Evolutionary conservation across 2,329 filamentous ascomycete species (phyloP), one percentile per base, ranked within the genome.

Genomic region (Domatiomyces catenatus): DNA sequence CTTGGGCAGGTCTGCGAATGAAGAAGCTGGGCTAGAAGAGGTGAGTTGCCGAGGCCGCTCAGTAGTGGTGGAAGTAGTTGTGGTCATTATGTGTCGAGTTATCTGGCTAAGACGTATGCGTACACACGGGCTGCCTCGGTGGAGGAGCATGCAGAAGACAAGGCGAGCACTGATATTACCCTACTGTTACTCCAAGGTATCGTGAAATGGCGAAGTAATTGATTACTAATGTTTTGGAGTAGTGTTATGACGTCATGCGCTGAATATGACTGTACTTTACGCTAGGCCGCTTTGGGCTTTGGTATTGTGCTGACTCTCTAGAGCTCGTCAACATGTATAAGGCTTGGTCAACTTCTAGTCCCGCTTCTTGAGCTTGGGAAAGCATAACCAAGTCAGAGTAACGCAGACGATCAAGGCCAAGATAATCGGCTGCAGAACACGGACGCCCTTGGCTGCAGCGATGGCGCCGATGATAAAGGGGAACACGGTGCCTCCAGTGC

Each of bases 371-470:
- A 58, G 48, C 45, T 50, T 50, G 1, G 58, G 58, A 28, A 60
- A 54, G 20, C 50, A 50, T 48, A 60, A 46, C 58, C 58, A 60
- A 12, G 58, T 45, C 3, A 50, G 45, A 22, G 48, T 12, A 5
- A 57, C 19, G 22, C 53, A 50, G 3, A 50, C 52, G 12, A 58
- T 52, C 51, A 79, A 58, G 8, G 71, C 72, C 53, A 80, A 58
- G 42, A 78, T 67, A 55, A 78, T 71, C 1, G 76, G 76, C 63
- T 79, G 76, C 55, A 80, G 59, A 1, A 78, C 74, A 57, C 71
- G 63, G 12, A 79, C 75, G 8, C 76, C 76, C 52, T 70, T 71
- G 0, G 67, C 67, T 58, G 79, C 72, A 1, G 66, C 66, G 51
- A 69, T 66, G 15, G 65, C 65, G 24, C 66, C 67, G 26, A 67